Base-by-base conservation (phyloP, 2,329 filamentous ascomycete genomes). In the Mariannaea elegans region DNA sequence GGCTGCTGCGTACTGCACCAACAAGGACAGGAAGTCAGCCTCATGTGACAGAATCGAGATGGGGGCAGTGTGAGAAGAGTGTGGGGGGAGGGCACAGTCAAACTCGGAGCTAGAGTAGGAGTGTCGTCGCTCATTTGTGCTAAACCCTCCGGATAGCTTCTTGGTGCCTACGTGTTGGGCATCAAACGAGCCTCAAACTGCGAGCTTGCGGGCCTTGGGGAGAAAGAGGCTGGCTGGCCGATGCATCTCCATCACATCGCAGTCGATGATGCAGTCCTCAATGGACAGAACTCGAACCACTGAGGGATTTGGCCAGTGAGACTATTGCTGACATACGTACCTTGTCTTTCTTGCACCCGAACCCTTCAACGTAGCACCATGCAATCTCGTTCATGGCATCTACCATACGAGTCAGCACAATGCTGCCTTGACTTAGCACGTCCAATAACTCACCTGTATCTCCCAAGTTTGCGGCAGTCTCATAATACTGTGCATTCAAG, bases 311-410 rank as follows among this genome's bases (percentile, higher is more conserved):
- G 49, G 49, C 48, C 42, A 58, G 21, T 36, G 29, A 60, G 41
- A 53, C 58, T 48, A 55, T 34, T 57, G 39, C 48, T 48, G 36
- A 53, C 57, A 45, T 44, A 86, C 92, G 78, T 84, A 97, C 94
- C 91, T 97, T 98, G 82, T 99, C 94, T 77, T 98, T 99, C 77
- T 93, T 95, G 73, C 93, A 94, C 31, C 95, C 95, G 77, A 97
- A 97, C n/a, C 95, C 95, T 74, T 97, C 91, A 24, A 96, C 78
- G 82, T 95, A 98, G 81, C 95, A 99, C 93, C 93, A 97, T 32
- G 89, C 95, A 53, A 90, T 90, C 77, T 98, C 94, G 74, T 97
- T 97, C 94, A 98, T 97, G 58, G 94, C 95, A 80, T 99, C 95
- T 88, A 68, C 61, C 24, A 27, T 27, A 41, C 47, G 44, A 41